These are phyloP conservation scores for Scedosporium minutisporum DNA, from an alignment of 2,329 filamentous ascomycete genomes.

Conservation along the genomic window DNA sequence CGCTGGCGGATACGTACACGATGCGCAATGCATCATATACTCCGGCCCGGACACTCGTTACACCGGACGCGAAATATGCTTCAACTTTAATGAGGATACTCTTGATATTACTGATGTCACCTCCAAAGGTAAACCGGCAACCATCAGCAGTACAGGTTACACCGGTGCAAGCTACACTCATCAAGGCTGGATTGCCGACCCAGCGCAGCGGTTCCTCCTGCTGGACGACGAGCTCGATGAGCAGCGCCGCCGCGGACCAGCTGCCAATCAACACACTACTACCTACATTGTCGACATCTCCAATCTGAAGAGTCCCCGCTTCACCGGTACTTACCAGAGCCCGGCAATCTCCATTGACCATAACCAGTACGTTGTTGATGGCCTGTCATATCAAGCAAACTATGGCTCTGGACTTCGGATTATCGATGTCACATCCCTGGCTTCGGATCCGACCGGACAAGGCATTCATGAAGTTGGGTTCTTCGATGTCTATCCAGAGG, in stretches of 20 bases:
- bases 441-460: slow-evolving; percentile 26
- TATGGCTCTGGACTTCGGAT: slow-evolving; percentile 36
- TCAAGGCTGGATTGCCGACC: slow-evolving; percentile 41
- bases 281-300: slow-evolving; percentile 41
- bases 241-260: slow-evolving; percentile 23
- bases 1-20: slow-evolving; percentile 42
- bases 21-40: slow-evolving; percentile 43
- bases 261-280: slow-evolving; percentile 28
- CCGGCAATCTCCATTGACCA: slow-evolving; percentile 30
- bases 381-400: slow-evolving; percentile 33
- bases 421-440: slow-evolving; percentile 21
- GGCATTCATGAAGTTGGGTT: slow-evolving; percentile 30
- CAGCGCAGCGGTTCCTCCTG: slow-evolving; percentile 30
- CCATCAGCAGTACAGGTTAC: slow-evolving; percentile 44
- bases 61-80: slow-evolving; percentile 22
- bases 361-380: slow-evolving; percentile 34
- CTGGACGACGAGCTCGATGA: slow-evolving; percentile 47
- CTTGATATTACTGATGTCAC: slow-evolving; percentile 34
- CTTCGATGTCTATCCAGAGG: slow-evolving; percentile 38
- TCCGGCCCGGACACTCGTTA: slow-evolving; percentile 36
- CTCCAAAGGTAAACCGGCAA: slow-evolving; percentile 30
- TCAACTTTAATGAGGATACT: slow-evolving; percentile 17
- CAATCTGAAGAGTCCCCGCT: slow-evolving; percentile 25
- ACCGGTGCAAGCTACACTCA: slow-evolving; percentile 45
- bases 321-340: slow-evolving; percentile 29